Percentiles rank a stretch among this genome's conserved stretches.
These are phyloP conservation scores for Coemansia reversa DNA, from an alignment of 192 early-diverging fungal genomes.

Conservation along the genomic window DNA sequence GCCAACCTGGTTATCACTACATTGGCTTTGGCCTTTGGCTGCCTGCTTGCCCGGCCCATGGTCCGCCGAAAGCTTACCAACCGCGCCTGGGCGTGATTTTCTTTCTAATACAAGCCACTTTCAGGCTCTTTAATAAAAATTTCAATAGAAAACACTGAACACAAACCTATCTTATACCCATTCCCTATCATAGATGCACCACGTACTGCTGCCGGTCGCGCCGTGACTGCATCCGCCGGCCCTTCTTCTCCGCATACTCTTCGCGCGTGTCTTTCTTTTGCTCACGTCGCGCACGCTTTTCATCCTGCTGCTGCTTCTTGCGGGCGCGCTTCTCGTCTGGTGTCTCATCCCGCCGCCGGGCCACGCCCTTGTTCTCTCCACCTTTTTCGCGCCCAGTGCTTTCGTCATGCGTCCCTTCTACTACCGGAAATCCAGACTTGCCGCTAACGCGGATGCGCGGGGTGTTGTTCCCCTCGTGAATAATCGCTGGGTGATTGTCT, in stretches of 20 bases:
- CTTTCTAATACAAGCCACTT: background rate
- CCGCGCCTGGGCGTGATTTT: conserved; percentile 55
- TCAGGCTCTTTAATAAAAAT: background rate
- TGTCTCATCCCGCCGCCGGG: conserved; percentile 79
- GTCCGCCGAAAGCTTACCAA: conserved; percentile 62
- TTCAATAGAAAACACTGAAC: background rate
- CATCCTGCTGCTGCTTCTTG: conserved; percentile 83
- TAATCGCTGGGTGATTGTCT: conserved; percentile 87
- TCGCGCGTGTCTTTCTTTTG: conserved; percentile 46
- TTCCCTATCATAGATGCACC: conserved; percentile 9
- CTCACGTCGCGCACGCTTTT: conserved; percentile 56
- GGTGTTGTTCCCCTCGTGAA: conserved; percentile 62
- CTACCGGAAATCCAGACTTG: conserved; percentile 71
- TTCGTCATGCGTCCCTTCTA: conserved; percentile 29
- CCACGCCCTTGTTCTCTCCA: conserved; percentile 64
- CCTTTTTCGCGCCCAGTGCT: conserved; percentile 26
- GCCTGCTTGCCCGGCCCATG: conserved; percentile 73
- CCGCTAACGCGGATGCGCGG: conserved; percentile 67
- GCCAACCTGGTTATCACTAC: conserved; percentile 79
- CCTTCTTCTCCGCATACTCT: conserved; percentile 39
- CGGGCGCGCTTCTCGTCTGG: conserved; percentile 91
- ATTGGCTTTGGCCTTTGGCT: conserved; percentile 68
- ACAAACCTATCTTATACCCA: background rate
- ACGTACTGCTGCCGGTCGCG: conserved; percentile 49
- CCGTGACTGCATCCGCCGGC: conserved; percentile 51